Evolutionary conservation across 768 basidiomycete species (phyloP), one percentile per base, ranked within the genome.

Genomic region (Mycena rebaudengoi): DNA sequence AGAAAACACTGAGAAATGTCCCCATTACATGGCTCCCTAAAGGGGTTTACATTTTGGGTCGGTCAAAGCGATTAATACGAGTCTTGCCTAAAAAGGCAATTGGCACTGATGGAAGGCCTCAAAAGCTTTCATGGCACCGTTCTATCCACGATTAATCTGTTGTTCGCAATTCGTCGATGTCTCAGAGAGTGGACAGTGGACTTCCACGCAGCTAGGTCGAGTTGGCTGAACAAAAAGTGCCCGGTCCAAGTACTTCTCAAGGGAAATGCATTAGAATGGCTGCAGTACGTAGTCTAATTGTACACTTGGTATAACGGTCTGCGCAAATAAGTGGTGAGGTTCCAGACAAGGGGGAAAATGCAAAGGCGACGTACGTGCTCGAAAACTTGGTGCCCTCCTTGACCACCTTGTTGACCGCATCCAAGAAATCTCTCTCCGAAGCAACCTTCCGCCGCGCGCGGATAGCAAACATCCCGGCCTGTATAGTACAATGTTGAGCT

Each of bases 401-500:
- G 39, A 98, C 95, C 60, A 99, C 98, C 80, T 99, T 99, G 83
- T 99, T 98, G 3, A 99, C 97, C 12, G 96, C 92, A 67, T 98
- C 96, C 74, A 99, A 80, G 81, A 98, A 99, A 78, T 99, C 98
- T 56, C 95, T 91, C 75, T 99, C 98, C 6, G 95, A 95, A 1
- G 96, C 96, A 1, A 99, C 95, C 77, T 99, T 99, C 78, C 98
- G 85, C 70, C 98, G 85, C 44, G 95, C 93, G 62, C 98, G 92
- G 73, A 99, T 99, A 2, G 98, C 97, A 79, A 97, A 99, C 98
- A 99, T 99, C n/a, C 98, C 98, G 48, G 98, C 98, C 91, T 94
- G 39, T 39, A 30, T 50, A 32, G 39, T 7, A 32, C 21, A 32
- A 26, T 43, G 12, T 23, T 30, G 45, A 28, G 26, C 20, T 50